phyloP scores from a whole-genome alignment of 768 basidiomycete genomes.

The Hygrophorus pudorinus region DNA sequence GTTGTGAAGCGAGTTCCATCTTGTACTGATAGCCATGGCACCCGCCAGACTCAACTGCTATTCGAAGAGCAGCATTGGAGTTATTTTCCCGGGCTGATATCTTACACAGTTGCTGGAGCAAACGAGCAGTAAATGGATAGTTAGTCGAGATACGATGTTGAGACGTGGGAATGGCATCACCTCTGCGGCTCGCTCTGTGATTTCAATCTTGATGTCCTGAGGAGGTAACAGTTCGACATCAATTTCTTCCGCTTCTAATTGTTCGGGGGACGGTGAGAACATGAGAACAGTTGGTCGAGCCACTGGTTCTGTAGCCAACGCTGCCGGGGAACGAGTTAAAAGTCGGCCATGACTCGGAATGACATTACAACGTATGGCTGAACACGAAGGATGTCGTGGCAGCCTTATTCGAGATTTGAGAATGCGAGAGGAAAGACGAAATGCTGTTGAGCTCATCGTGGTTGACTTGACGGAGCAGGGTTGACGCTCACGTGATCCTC shows the following conservation, averaged over 20 bases:
- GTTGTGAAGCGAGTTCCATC: constrained; percentile 62
- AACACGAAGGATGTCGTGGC: not conserved
- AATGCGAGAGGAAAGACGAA: not conserved
- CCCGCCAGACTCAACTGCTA: constrained; percentile 87
- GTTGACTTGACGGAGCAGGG: not conserved
- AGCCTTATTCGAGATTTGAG: not conserved
- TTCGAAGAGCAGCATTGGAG: constrained; percentile 57
- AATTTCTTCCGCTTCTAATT: constrained; percentile 51
- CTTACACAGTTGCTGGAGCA: constrained; percentile 57
- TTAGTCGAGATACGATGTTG: constrained; percentile 5
- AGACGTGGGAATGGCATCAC: constrained; percentile 21
- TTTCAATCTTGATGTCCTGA: constrained; percentile 41
- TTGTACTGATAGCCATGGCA: constrained; percentile 98
- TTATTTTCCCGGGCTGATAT: constrained; percentile 62
- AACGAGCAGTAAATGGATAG: not conserved
- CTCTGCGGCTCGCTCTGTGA: constrained; percentile 72
- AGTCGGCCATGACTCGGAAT: too few relatives aligned
- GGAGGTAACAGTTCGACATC: constrained; percentile 50
- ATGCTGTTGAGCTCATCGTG: not conserved
- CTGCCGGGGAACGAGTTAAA: not conserved
- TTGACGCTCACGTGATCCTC: too few relatives aligned
- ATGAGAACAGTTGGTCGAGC: constrained; percentile 36
- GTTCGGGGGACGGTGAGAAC: constrained; percentile 38
- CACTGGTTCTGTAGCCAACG: not conserved
- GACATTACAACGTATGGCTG: not conserved